These are phyloP conservation scores for Coniochaeta ligniaria DNA, from an alignment of 2,329 filamentous ascomycete species.

Conservation along the genomic window DNA sequence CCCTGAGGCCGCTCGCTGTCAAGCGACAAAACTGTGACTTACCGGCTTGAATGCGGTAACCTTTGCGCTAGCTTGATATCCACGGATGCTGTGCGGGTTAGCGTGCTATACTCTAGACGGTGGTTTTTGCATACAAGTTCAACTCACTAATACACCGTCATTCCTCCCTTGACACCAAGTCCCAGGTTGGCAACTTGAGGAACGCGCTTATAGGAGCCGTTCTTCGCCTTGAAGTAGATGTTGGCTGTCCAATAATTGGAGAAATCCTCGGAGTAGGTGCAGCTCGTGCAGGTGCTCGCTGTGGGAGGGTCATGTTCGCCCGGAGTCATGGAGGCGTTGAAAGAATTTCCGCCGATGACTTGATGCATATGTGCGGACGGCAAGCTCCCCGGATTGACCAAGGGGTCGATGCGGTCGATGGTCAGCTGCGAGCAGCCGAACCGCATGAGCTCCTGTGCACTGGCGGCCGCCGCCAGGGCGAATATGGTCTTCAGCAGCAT, in stretches of 20 bases:
- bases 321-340: slow-evolving; percentile 27
- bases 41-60: slow-evolving; percentile 32
- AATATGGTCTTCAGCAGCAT: slow-evolving; percentile 8
- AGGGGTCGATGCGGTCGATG: slow-evolving; percentile 15
- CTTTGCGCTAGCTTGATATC: slow-evolving; percentile 20
- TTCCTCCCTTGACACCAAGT: slow-evolving; percentile 24
- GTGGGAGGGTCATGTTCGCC: slow-evolving; percentile 5
- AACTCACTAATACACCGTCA: slow-evolving; percentile 26
- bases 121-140: no score
- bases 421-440: slow-evolving; percentile 18
- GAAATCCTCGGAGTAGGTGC: slow-evolving; percentile 24
- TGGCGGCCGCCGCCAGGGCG: slow-evolving; percentile 1
- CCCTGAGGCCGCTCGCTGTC: background rate
- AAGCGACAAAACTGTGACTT: slow-evolving; percentile 3
- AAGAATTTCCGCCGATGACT: slow-evolving; percentile 30
- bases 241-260: slow-evolving; percentile 26
- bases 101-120: no score
- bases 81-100: slow-evolving; percentile 15
- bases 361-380: slow-evolving; percentile 29
- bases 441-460: slow-evolving; percentile 10
- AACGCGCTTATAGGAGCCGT: slow-evolving; percentile 24
- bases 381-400: slow-evolving; percentile 26
- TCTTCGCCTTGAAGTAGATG: slow-evolving; percentile 17
- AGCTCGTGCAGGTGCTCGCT: slow-evolving; percentile 15
- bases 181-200: slow-evolving; percentile 25